Base-by-base conservation (phyloP, 2,329 filamentous ascomycete genomes). In the Scopulariopsis brevicaulis region DNA sequence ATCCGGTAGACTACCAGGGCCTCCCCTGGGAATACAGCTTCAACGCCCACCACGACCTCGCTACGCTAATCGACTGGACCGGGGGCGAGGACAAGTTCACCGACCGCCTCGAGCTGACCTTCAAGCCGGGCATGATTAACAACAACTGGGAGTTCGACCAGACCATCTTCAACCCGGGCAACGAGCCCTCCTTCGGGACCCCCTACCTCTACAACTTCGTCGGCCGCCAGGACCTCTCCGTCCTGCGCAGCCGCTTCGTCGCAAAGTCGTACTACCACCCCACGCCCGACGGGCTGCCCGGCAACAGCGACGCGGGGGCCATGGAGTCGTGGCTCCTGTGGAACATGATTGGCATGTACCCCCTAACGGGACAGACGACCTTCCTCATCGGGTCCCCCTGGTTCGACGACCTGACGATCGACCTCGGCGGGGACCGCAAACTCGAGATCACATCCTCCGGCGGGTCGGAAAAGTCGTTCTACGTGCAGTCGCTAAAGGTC, bases 311-410 rank as follows among this genome's bases (percentile, higher is more conserved):
- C 66, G 84, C 84, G 1, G 86, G 86, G 7, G 83, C 86, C 15
- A 88, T 89, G 85, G 84, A 89, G 66, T 83, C 79, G 8, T 87
- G 84, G 81, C 68, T 86, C 2, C 69, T 87, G 10, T 89, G 85
- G 81, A 82, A 80, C 61, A 86, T 86, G 77, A 77, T 87, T 43
- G 85, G 85, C 1, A 70, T 88, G 32, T 87, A 86, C 62, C 85
- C 85, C 1, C 72, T 89, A 61, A 86, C 84, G 0, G 84, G 83
- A 0, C 85, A 88, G 71, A 83, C 83, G 0, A 85, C 81, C 1
- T 88, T 87, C 66, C 72, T 88, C 18, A 74, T 88, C 56, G 80
- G 79, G 3, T 82, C 81, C 7, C 84, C 84, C 0, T 87, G 82
- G 82, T 84, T 86, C 65, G 68, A 69, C 1, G 75, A 81, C 46